A percentile compares a stretch with the other conserved stretches of the same genome.
These are phyloP conservation scores for Anacardium occidentale DNA, from an alignment of 345 rosid genomes.

Conservation along the genomic window DNA sequence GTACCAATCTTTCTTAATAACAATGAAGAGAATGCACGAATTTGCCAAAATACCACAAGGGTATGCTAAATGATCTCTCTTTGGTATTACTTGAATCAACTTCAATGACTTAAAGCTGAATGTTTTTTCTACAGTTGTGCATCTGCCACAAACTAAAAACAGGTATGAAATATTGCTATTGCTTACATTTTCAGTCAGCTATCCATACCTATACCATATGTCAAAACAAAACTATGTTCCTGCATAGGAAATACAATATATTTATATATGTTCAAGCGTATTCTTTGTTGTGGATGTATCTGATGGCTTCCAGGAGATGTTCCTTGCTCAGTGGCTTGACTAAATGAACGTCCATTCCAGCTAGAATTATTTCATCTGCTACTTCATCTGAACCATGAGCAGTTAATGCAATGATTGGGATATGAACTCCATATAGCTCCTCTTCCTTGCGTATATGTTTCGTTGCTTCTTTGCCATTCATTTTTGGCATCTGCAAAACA, in stretches of 20 bases:
- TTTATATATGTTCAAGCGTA: background rate
- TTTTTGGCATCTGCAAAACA: constrained; percentile 57
- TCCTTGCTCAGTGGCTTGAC: constrained; percentile 38
- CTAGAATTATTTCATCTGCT: constrained; percentile 30
- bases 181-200: background rate
- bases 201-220: background rate
- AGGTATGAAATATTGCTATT: background rate
- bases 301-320: constrained; percentile 33
- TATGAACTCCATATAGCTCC: constrained; percentile 39
- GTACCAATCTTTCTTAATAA: background rate
- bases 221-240: background rate
- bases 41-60: background rate
- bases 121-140: background rate
- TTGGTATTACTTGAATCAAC: background rate
- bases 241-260: background rate
- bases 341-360: constrained; percentile 68
- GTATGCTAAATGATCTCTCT: background rate
- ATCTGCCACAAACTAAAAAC: background rate
- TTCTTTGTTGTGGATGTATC: constrained; percentile 7
- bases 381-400: constrained; percentile 48
- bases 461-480: constrained; percentile 76
- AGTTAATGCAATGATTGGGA: constrained; percentile 73
- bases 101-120: background rate
- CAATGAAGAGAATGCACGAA: background rate
- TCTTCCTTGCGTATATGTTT: constrained; percentile 57